Percentiles rank a stretch among this genome's conserved stretches.
These are phyloP conservation scores for Graphiopsis chlorocephala DNA, from an alignment of 2,329 filamentous ascomycete genomes.

Conservation along the genomic window DNA sequence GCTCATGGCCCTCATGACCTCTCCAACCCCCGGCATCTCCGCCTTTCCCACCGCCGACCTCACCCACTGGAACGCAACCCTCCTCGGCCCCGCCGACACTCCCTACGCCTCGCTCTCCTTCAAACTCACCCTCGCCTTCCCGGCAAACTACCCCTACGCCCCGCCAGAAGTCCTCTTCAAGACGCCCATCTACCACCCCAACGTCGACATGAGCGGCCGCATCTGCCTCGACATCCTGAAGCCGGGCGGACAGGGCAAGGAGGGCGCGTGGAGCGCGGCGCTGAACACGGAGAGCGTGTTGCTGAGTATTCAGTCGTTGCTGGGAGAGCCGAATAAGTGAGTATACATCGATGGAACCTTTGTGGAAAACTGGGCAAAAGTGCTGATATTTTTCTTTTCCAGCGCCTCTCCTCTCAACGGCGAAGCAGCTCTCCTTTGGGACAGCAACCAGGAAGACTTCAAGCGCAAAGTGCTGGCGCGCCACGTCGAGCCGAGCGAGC, in stretches of 20 bases:
- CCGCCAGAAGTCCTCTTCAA: conserved; percentile 93
- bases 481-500: conserved; percentile 55
- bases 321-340: conserved; percentile 98
- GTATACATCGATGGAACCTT: conserved; percentile 34
- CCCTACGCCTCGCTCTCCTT: conserved; percentile 85
- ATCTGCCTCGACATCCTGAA: conserved; percentile 98
- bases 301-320: conserved; percentile 86
- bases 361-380: background rate
- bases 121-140: conserved; percentile 90
- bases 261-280: conserved; percentile 94
- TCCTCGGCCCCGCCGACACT: conserved; percentile 85
- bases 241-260: conserved; percentile 35
- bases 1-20: conserved; percentile 97
- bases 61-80: conserved; percentile 89
- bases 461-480: conserved; percentile 68
- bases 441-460: conserved; percentile 81
- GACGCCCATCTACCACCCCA: conserved; percentile 98
- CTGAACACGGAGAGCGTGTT: conserved; percentile 95
- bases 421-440: conserved; percentile 94
- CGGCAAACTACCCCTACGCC: conserved; percentile 87
- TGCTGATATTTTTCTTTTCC: conserved; percentile 3
- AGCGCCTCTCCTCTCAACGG: conserved; percentile 94
- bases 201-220: conserved; percentile 93
- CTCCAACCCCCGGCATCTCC: conserved; percentile 86
- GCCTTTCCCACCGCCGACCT: conserved; percentile 94